These are phyloP conservation scores for Russula sp. DNA, from an alignment of 768 basidiomycete genomes.

Conservation along the genomic window DNA sequence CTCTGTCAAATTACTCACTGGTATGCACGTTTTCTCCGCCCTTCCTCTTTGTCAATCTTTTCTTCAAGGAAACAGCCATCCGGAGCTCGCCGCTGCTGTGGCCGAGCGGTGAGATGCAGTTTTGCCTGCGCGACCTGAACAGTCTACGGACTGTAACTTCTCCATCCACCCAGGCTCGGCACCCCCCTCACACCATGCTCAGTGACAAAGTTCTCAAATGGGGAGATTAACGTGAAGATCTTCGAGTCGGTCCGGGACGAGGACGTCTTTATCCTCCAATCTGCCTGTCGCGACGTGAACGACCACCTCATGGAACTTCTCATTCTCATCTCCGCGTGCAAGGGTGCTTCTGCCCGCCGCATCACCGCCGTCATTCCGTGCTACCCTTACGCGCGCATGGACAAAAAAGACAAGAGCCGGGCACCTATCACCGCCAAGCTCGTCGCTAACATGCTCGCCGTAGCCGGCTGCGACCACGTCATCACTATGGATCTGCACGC, in stretches of 20 bases:
- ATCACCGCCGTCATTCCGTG: constrained; percentile 98
- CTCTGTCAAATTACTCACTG: constrained; percentile 71
- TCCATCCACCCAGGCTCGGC: constrained; percentile 64
- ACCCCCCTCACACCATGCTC: constrained; percentile 82
- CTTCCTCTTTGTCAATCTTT: constrained; percentile 27
- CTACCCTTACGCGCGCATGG: constrained; percentile 95
- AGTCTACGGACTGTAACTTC: constrained; percentile 51
- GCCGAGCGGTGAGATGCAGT: constrained; percentile 88
- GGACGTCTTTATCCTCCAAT: constrained; percentile 98
- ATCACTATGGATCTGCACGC: constrained; percentile 99
- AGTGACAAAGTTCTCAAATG: constrained; percentile 89
- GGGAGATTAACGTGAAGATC: constrained; percentile 94
- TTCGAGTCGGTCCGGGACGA: constrained; percentile 94
- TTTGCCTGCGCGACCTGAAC: constrained; percentile 36
- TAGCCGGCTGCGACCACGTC: constrained; percentile 97
- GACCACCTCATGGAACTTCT: constrained; percentile 98
- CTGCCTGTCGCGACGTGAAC: constrained; percentile 84
- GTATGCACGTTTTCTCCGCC: constrained; percentile 40
- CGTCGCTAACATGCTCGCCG: constrained; percentile 95
- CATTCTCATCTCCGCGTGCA: constrained; percentile 97
- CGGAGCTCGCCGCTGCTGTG: constrained; percentile 92
- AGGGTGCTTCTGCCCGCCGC: constrained; percentile 89
- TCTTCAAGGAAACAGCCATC: constrained; percentile 87
- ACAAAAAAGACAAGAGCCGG: constrained; percentile 95
- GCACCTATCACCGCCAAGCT: constrained; percentile 98